phyloP scores from a whole-genome alignment of 2,329 filamentous ascomycete genomes.

The Aspergillus calidoustus region DNA sequence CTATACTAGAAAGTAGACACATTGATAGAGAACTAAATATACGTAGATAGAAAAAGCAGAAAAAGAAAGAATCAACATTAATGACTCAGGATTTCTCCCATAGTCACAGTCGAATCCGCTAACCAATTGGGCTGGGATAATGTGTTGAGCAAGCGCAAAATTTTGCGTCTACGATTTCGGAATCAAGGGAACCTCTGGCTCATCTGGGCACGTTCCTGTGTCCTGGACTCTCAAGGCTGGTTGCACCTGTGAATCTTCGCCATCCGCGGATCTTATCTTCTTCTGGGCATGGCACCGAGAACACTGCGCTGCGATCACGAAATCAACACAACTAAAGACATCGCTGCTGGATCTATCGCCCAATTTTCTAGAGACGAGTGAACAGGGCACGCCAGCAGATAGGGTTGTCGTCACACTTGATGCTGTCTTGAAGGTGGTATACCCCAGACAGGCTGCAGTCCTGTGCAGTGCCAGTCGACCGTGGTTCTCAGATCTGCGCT shows the following conservation, averaged over 20 bases:
- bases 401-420: background rate
- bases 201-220: too few relatives aligned
- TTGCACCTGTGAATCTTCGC: background rate
- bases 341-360: background rate
- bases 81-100: too few relatives aligned
- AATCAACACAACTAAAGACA: background rate
- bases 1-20: too few relatives aligned
- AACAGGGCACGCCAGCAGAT: background rate
- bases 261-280: background rate
- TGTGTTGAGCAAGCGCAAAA: too few relatives aligned
- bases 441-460: background rate
- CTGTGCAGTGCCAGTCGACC: background rate
- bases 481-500: background rate
- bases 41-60: too few relatives aligned
- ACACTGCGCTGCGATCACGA: background rate
- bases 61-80: too few relatives aligned
- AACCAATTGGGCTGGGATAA: too few relatives aligned
- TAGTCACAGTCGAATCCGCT: too few relatives aligned
- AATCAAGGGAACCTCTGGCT: too few relatives aligned
- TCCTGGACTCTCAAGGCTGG: background rate
- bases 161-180: too few relatives aligned
- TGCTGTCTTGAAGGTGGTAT: background rate
- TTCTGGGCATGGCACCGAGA: background rate
- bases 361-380: background rate
- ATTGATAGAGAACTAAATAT: too few relatives aligned